Evolutionary conservation across 192 early-diverging fungal species (phyloP).

Genomic region (Linnemannia exigua): DNA sequence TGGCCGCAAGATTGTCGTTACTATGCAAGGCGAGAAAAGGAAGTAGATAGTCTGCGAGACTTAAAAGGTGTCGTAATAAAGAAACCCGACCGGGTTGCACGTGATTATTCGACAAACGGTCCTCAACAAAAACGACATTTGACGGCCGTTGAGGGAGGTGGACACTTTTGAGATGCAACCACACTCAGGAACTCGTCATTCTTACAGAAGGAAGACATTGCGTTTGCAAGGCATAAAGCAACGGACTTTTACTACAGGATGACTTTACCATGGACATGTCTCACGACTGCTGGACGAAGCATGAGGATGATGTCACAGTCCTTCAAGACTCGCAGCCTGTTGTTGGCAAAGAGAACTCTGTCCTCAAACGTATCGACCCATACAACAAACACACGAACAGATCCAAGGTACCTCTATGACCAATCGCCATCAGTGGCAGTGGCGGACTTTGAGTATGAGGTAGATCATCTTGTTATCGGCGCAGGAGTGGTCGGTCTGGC

Average conservation of each 20-base stretch:
- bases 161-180: not conserved
- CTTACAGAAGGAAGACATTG: not conserved
- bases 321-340: not conserved
- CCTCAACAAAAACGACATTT: too few species aligned
- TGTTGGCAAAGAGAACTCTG: too few species aligned
- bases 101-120: too few species aligned
- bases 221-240: not conserved
- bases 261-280: not conserved
- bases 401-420: too few species aligned
- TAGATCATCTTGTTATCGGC: slow-evolving; percentile 84
- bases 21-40: slow-evolving; percentile 81
- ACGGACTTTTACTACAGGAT: not conserved
- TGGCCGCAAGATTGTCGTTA: slow-evolving; percentile 76
- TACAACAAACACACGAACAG: not conserved
- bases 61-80: too few species aligned
- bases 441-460: slow-evolving; percentile 54
- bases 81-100: too few species aligned
- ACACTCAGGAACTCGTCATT: not conserved
- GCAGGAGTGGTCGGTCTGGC: slow-evolving; percentile 88
- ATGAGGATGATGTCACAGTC: not conserved
- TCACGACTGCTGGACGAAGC: not conserved
- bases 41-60: too few species aligned
- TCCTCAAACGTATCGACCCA: not conserved
- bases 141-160: not conserved
- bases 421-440: not conserved